Base-by-base conservation (phyloP, 2,329 filamentous ascomycete species). In the Colletotrichum cuscutae region DNA sequence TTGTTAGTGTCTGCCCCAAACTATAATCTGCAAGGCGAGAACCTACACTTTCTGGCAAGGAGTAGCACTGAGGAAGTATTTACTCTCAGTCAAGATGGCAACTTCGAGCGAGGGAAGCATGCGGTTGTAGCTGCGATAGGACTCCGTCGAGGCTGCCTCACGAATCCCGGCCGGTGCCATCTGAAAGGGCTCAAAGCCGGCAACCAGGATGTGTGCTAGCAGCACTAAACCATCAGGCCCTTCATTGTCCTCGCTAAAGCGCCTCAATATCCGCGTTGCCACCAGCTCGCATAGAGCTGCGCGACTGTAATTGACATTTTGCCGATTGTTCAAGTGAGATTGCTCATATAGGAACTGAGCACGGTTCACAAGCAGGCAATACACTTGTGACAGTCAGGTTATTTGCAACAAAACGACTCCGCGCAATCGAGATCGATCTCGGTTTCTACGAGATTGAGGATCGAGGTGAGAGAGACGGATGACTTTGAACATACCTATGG, bases 111-210 rank as follows among this genome's bases (percentile, higher is more conserved):
- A 93, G 0, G 94, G 95, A 69, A 96, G 82, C 65, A 92, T 93
- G 75, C 90, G 84, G 72, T 87, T 82, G 71, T 87, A 83, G 46
- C 83, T 84, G 83, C 85, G 88, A 2, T 85, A 82, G 15, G 83
- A 82, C 52, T 84, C 85, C 28, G 84, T 80, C 75, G 88, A 85
- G 35, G 89, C 90, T 76, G 93, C 87, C 19, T 86, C 84, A 46
- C 89, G 86, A 53, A 95, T 88, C 68, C 93, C 88, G 1, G 87
- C 83, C 0, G 94, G 94, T 0, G 94, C 94, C 76, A 94, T 94
- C 82, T 97, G 94, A 77, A 97, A 97, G 1, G 94, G 94, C 77
- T 95, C 92, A 77, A 97, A 97, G 15, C 93, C 93, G 19, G 94
- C 93, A 15, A 97, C 93, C 24, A 97, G 88, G 37, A 97, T 92